phyloP scores from a whole-genome alignment of 441 rosid genomes.

The Caryocar brasiliense region DNA sequence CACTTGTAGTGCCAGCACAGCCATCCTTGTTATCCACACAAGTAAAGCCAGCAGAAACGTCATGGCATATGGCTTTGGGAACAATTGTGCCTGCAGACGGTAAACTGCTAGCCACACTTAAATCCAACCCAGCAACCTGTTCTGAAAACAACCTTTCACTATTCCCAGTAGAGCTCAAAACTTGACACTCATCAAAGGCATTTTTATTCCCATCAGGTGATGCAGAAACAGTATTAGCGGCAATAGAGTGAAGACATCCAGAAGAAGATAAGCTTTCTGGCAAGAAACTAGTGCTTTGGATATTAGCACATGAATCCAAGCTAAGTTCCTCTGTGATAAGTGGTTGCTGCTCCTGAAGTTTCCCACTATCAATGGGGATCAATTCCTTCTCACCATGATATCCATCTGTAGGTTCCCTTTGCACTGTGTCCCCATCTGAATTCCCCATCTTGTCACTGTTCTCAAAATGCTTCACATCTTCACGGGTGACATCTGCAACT shows the following conservation, averaged over 20 bases:
- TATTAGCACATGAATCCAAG: not conserved
- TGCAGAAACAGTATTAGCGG: not conserved
- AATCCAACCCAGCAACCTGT: not conserved
- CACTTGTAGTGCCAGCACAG: not conserved
- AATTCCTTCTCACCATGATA: not conserved
- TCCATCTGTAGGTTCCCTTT: not conserved
- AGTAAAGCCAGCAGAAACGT: not conserved
- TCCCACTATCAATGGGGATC: not conserved
- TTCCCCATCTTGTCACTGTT: not conserved
- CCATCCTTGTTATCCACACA: not conserved
- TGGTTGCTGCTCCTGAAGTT: not conserved
- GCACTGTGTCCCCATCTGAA: not conserved
- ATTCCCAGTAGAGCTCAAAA: not conserved
- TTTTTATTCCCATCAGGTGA: not conserved
- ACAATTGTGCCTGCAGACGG: not conserved
- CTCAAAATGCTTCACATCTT: not conserved
- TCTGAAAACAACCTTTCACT: slow-evolving; percentile 1
- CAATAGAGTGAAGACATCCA: not conserved
- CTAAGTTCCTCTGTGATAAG: not conserved
- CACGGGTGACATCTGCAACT: not conserved
- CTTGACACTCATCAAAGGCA: not conserved
- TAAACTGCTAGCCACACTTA: not conserved
- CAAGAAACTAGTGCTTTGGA: not conserved
- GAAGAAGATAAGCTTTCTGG: slow-evolving; percentile 2
- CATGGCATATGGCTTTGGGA: not conserved